Evolutionary conservation across 169 alveolate genomes (phyloP), one percentile per base, ranked within the genome.

Genomic region (Besnoitia besnoiti): DNA sequence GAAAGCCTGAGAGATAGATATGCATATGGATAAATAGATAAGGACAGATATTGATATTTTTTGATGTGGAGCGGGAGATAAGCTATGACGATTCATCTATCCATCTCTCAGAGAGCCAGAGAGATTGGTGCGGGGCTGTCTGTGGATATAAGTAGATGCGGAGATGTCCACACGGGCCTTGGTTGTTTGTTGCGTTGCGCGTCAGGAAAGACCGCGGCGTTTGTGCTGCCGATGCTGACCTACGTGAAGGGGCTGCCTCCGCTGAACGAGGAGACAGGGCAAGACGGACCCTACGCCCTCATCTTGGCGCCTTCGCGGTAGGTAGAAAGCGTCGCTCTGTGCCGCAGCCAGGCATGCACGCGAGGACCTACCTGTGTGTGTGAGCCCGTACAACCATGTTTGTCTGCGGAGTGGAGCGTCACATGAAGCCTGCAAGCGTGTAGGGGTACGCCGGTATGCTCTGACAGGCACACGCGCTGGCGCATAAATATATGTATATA

Each of bases 201-300:
- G 44, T 19, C 97, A 27, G 99, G 99, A 35, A 99, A 99, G 95
- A 98, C 99, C 46, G 98, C 98, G 35, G 99, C 99, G 1, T 99
- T 98, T 95, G 98, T 98, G 84, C 96, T 99, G 33, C 99, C 99
- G 24, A 94, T 98, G 97, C 95, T 99, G 47, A 93, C 97, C 12
- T 97, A 98, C 90, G 98, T 98, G 30, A 94, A 96, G 59, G 93
- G 96, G 19, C 93, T 97, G 50, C 99, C 99, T 12, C 97, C 97
- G 19, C 95, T 98, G 79, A 96, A 96, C 82, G 98, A 98, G 85
- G 99, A 97, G 67, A 96, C 98, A 16, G 94, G 97, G 47, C 97
- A 97, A 67, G 99, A 98, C 91, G 99, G 99, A 4, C 99, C 99
- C 27, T 99, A 98, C 85, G 98, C 98, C 2, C 96, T 98, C 24